Evolutionary conservation across 495 filamentous ascomycete genomes (phyloP), one percentile per base, ranked within the genome.

Genomic region (Penicillium subrubescens): DNA sequence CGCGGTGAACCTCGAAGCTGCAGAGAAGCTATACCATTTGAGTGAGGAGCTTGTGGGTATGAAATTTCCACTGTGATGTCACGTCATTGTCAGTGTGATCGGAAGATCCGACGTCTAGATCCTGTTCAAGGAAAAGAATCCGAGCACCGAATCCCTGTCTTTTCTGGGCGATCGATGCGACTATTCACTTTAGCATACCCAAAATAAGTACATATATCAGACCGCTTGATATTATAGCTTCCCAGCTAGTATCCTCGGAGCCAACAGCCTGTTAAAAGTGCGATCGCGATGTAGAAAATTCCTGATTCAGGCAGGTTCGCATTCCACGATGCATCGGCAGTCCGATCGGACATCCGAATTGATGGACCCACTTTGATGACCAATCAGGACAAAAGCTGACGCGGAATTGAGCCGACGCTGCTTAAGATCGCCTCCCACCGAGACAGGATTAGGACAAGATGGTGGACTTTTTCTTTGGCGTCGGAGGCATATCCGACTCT

Each of bases 41-140:
- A 86, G 82, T 56, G 84, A 84, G 67, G 64, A 84, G 27, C 63
- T 87, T 55, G 80, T 85, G 0, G 82, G 81, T 12, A 61, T 54
- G 57, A 59, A 62, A 19, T 68, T 68, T 15, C 66, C 82, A n/a
- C 57, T 68, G 46, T 65, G 48, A 65, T 60, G 60, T 56, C 50
- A 52, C 33, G 2, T 17, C 3, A 34, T n/a, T 27, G 25, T 50
- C 57, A 8, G 55, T n/a, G 27, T 44, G 48, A 56, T 65, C 62
- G 66, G 62, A 58, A 15, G 56, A 14, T 64, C 62, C 62, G 66
- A 61, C 46, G 44, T 23, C 23, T 39, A 14, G 33, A 14, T 52
- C 23, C 19, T 41, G 55, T n/a, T 29, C 21, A 17, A 7, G 3
- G 56, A 21, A 23, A 41, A 17, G 10, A 5, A 19, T 5, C 6